These are phyloP conservation scores for Trichosporon sp. DNA, from an alignment of 1,284 basidiomycete genomes.

Conservation along the genomic window DNA sequence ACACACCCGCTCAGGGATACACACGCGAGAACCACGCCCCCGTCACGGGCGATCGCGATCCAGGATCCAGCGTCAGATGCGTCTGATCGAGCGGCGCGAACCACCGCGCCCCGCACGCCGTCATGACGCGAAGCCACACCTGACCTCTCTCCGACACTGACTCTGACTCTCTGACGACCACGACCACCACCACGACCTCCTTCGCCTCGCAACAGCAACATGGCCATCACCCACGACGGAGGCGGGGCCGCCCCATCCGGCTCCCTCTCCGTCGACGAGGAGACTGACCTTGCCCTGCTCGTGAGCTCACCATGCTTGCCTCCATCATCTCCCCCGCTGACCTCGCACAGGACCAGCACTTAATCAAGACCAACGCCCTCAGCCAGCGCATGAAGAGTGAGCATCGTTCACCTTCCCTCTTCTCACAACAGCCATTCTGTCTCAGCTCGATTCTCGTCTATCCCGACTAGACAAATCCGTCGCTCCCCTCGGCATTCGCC, in stretches of 20 bases:
- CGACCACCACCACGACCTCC: neutral
- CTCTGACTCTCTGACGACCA: too few relatives aligned
- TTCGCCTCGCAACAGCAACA: neutral
- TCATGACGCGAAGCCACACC: neutral
- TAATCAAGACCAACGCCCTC: slow-evolving; percentile 47
- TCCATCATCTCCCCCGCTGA: neutral
- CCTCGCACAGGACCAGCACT: slow-evolving; percentile 43
- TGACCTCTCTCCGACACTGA: too few relatives aligned
- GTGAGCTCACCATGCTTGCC: slow-evolving; percentile 17
- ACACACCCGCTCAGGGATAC: too few relatives aligned
- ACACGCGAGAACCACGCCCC: too few relatives aligned
- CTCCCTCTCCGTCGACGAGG: slow-evolving; percentile 41
- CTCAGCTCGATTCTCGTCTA: slow-evolving; percentile 45
- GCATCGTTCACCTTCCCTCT: neutral
- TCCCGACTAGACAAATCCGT: slow-evolving; percentile 48
- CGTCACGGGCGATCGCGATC: too few relatives aligned
- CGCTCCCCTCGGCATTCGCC: slow-evolving; percentile 45
- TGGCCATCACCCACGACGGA: slow-evolving; percentile 12
- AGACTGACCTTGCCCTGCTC: slow-evolving; percentile 47
- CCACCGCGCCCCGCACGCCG: neutral
- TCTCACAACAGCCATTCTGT: slow-evolving; percentile 38
- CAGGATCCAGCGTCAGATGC: too few relatives aligned
- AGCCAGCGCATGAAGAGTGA: slow-evolving; percentile 48
- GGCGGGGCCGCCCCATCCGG: slow-evolving; percentile 4
- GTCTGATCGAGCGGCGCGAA: neutral